phyloP scores from a whole-genome alignment of 441 rosid species.

The Erodium moschatum region DNA sequence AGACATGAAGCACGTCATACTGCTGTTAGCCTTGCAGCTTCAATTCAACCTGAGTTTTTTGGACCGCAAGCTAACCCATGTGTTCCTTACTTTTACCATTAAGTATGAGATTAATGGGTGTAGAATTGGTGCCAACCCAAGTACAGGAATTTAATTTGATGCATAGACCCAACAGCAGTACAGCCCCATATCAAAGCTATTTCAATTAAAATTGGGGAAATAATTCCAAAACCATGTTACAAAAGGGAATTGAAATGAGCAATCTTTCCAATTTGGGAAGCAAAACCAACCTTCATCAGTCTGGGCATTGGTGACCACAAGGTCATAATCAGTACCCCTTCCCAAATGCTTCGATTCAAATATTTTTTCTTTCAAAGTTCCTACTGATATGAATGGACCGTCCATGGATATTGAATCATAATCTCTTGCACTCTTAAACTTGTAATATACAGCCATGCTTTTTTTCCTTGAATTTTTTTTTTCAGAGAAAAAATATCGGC shows the following conservation, averaged over 20 bases:
- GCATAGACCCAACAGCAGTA: constrained; percentile 7
- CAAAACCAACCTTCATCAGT: constrained; percentile 91
- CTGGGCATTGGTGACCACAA: constrained; percentile 94
- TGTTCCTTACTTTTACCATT: neutral
- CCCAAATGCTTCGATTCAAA: constrained; percentile 98
- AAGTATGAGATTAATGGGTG: neutral
- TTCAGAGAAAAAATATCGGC: constrained; percentile 9
- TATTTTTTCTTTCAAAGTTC: constrained; percentile 94
- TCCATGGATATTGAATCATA: constrained; percentile 88
- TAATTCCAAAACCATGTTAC: neutral
- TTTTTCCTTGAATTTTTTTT: constrained; percentile 15
- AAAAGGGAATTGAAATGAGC: neutral
- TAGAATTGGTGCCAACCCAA: constrained; percentile 5
- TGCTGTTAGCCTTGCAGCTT: neutral
- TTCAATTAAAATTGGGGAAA: neutral
- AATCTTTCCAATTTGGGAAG: constrained; percentile 19
- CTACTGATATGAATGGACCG: constrained; percentile 93
- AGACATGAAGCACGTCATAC: neutral
- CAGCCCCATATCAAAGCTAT: neutral
- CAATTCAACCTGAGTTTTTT: neutral
- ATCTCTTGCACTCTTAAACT: constrained; percentile 98
- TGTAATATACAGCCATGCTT: constrained; percentile 92
- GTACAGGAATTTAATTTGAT: neutral
- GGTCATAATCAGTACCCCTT: constrained; percentile 95
- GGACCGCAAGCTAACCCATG: neutral